Percentiles rank a stretch among this genome's conserved stretches.
phyloP scores from a whole-genome alignment of 1,284 basidiomycete species.

The Cystobasidium pallidum region DNA sequence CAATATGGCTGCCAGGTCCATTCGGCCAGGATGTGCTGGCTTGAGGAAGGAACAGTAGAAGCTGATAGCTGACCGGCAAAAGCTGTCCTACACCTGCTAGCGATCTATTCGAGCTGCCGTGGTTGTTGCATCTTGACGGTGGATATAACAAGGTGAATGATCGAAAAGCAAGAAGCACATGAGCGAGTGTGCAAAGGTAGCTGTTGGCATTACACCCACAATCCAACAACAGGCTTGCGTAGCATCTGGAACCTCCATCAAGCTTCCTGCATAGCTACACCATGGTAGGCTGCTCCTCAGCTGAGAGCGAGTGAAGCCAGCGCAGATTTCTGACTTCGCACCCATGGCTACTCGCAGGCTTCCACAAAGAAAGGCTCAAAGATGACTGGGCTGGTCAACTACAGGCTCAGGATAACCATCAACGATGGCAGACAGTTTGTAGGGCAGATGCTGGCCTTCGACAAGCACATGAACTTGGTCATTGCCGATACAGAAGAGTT shows the following conservation, averaged over 20 bases:
- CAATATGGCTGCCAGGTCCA: neutral
- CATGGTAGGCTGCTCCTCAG: neutral
- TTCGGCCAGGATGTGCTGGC: neutral
- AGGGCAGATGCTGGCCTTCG: constrained; percentile 98
- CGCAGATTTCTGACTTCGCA: constrained; percentile 23
- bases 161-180: no score
- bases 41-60: neutral
- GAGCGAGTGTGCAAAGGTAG: no score
- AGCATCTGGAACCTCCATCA: neutral
- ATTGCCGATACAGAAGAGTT: constrained; percentile 97
- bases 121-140: no score
- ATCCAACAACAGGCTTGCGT: neutral
- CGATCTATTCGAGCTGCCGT: no score
- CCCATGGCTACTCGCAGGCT: constrained; percentile 14
- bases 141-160: no score
- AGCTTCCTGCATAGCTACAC: neutral
- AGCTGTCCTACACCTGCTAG: no score
- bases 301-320: no score
- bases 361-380: constrained; percentile 76
- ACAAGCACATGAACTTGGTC: constrained; percentile 99
- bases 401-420: constrained; percentile 94
- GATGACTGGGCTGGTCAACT: constrained; percentile 97
- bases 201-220: neutral
- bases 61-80: no score
- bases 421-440: constrained; percentile 95